phyloP scores from a whole-genome alignment of 2,329 filamentous ascomycete species.

The Colletotrichum nymphaeae region DNA sequence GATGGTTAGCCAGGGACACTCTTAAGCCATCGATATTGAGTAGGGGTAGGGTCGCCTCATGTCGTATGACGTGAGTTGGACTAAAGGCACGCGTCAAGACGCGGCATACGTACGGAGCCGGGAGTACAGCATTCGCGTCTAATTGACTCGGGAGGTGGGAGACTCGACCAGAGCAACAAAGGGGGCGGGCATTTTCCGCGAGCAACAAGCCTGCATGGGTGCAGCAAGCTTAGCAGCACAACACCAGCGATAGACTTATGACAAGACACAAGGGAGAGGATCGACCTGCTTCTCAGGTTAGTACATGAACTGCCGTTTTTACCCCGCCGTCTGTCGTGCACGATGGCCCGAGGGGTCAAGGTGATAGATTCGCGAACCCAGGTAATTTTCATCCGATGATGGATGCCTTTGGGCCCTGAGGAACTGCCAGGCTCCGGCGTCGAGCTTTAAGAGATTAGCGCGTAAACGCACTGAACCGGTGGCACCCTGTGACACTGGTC shows the following conservation, averaged over 20 bases:
- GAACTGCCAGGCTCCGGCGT: neutral
- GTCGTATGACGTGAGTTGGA: neutral
- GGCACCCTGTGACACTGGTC: neutral
- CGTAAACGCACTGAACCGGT: neutral
- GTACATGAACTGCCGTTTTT: neutral
- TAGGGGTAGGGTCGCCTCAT: neutral
- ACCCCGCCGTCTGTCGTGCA: neutral
- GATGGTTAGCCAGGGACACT: neutral
- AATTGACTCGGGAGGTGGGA: slow-evolving; percentile 4
- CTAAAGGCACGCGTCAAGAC: neutral
- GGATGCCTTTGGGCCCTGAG: no score
- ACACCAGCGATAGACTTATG: neutral
- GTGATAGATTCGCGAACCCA: slow-evolving; percentile 10
- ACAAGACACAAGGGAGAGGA: neutral
- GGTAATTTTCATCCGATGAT: slow-evolving; percentile 20
- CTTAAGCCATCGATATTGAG: neutral
- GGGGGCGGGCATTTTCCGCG: neutral
- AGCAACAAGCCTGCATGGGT: neutral
- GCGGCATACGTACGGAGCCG: neutral
- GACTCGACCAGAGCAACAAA: neutral
- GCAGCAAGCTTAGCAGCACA: neutral
- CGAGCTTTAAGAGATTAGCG: neutral
- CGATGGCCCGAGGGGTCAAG: neutral
- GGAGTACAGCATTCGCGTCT: neutral
- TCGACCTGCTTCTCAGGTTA: no score